Evolutionary conservation across 1,284 basidiomycete genomes (phyloP).

Genomic region (Naganishia sp.): DNA sequence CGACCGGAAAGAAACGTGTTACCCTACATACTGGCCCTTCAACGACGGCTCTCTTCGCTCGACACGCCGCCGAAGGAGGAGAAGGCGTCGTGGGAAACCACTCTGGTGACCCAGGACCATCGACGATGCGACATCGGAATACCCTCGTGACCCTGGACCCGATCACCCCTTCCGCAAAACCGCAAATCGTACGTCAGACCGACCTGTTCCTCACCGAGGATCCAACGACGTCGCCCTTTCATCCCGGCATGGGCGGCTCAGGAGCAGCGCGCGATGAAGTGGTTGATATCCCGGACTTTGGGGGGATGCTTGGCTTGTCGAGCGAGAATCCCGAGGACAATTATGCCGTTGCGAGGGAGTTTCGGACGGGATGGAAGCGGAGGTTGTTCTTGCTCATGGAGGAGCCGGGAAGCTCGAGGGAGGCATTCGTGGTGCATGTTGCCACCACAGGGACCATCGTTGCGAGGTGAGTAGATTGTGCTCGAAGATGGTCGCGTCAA

Average conservation of each 20-base stretch:
- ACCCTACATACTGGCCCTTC: constrained; percentile 16
- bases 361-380: constrained; percentile 49
- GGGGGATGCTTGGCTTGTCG: constrained; percentile 50
- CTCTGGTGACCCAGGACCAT: constrained; percentile 5
- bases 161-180: constrained; percentile 12
- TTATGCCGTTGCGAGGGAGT: constrained; percentile 47
- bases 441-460: constrained; percentile 51
- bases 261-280: constrained; percentile 37
- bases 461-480: constrained; percentile 45
- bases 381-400: constrained; percentile 54
- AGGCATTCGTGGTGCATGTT: constrained; percentile 53
- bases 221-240: constrained; percentile 4
- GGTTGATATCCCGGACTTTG: constrained; percentile 52
- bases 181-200: constrained; percentile 18
- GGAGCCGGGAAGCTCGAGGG: constrained; percentile 49
- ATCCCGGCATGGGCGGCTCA: background rate
- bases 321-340: constrained; percentile 48
- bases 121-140: constrained; percentile 11
- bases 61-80: constrained; percentile 2
- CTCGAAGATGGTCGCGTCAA: no score
- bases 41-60: background rate
- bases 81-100: background rate
- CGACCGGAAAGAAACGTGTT: constrained; percentile 16
- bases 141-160: constrained; percentile 3
- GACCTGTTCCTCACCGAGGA: constrained; percentile 31